A percentile compares a stretch with the other conserved stretches of the same genome.
phyloP scores from a whole-genome alignment of 2,329 filamentous ascomycete species.

The Sporothrix pallida region DNA sequence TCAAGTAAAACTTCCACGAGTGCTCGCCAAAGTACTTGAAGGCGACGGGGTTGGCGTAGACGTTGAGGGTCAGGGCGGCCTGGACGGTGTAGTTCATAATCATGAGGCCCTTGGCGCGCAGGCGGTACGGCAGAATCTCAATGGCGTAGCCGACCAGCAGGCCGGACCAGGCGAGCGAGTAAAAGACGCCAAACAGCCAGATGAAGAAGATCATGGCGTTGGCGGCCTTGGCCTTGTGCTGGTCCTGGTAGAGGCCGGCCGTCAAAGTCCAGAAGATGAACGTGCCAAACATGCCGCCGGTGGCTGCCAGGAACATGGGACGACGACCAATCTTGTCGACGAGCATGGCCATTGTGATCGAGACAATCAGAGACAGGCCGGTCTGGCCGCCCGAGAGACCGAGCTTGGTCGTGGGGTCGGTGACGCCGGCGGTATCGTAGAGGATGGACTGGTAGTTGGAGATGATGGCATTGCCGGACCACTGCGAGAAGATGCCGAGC shows the following conservation, averaged over 20 bases:
- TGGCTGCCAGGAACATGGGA: slow-evolving; percentile 58
- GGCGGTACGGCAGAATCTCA: slow-evolving; percentile 58
- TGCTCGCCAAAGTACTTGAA: slow-evolving; percentile 53
- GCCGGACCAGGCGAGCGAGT: slow-evolving; percentile 63
- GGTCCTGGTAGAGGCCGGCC: slow-evolving; percentile 43
- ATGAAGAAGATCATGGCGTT: slow-evolving; percentile 53
- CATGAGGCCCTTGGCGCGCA: slow-evolving; percentile 60
- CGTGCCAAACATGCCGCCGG: slow-evolving; percentile 53
- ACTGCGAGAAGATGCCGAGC: slow-evolving; percentile 70
- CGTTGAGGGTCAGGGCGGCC: slow-evolving; percentile 60
- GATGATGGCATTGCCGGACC: slow-evolving; percentile 70
- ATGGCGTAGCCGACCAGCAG: slow-evolving; percentile 61
- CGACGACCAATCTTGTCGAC: slow-evolving; percentile 62
- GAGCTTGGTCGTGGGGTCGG: slow-evolving; percentile 51
- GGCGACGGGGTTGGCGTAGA: slow-evolving; percentile 60
- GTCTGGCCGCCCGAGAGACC: slow-evolving; percentile 57
- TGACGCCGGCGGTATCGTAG: slow-evolving; percentile 60
- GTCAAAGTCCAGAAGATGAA: slow-evolving; percentile 58
- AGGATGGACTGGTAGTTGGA: slow-evolving; percentile 66
- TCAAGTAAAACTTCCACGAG: slow-evolving; percentile 62
- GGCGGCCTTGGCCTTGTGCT: slow-evolving; percentile 45
- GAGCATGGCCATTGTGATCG: slow-evolving; percentile 57
- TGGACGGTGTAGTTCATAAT: slow-evolving; percentile 63
- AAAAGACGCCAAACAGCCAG: slow-evolving; percentile 52
- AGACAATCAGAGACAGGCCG: slow-evolving; percentile 59